phyloP scores from a whole-genome alignment of 257 asterid genomes.

The Jaltomata sinuosa region DNA sequence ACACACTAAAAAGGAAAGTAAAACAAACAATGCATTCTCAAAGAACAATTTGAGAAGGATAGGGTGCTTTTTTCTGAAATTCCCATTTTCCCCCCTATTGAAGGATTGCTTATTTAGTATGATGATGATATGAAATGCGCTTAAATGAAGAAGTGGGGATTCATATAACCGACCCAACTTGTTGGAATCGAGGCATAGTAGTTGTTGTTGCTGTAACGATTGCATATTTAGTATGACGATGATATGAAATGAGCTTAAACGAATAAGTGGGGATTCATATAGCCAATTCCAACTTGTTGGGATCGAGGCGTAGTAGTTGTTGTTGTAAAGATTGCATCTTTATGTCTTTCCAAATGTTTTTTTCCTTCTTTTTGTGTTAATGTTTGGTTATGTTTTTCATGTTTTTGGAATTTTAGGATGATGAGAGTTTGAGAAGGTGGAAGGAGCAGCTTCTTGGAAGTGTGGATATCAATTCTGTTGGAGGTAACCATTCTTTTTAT shows the following conservation, averaged over 20 bases:
- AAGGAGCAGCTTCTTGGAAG: slow-evolving; percentile 68
- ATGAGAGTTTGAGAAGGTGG: slow-evolving; percentile 73
- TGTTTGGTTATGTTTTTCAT: not conserved
- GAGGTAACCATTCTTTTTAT: slow-evolving; percentile 23
- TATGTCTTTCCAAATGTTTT: not conserved
- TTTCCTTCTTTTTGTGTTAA: not conserved
- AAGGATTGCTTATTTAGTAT: too few relatives aligned
- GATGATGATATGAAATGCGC: too few relatives aligned
- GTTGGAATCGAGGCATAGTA: too few relatives aligned
- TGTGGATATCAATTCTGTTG: slow-evolving; percentile 42
- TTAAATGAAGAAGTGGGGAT: too few relatives aligned
- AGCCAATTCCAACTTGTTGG: not conserved
- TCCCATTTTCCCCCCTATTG: too few relatives aligned
- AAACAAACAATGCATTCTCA: too few relatives aligned
- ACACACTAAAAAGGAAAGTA: too few relatives aligned
- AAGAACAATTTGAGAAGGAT: too few relatives aligned
- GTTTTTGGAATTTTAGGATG: slow-evolving; percentile 31
- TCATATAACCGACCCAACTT: too few relatives aligned
- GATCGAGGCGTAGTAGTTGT: not conserved
- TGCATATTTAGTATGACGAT: not conserved
- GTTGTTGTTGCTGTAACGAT: too few relatives aligned
- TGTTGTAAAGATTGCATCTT: not conserved
- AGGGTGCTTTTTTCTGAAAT: too few relatives aligned
- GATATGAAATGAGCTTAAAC: not conserved
- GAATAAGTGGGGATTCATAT: not conserved